Evolutionary conservation across 108 stramenopile genomes (phyloP).

Genomic region (Nitzschia sp.): DNA sequence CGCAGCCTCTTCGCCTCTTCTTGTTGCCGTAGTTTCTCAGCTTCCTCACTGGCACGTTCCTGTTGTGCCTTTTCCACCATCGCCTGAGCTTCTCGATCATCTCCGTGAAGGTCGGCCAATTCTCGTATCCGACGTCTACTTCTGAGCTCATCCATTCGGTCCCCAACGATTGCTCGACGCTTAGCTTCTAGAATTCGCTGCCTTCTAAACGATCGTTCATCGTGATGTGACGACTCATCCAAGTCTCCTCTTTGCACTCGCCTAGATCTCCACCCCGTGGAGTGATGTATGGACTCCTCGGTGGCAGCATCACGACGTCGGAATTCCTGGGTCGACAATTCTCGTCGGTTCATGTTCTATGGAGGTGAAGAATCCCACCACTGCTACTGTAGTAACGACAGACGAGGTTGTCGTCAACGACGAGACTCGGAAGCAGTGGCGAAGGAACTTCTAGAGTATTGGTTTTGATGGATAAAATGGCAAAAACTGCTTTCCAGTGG

Average conservation of each 20-base stretch:
- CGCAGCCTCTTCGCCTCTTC: neutral
- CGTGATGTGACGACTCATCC: too few species aligned
- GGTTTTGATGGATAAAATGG: too few species aligned
- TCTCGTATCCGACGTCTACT: neutral
- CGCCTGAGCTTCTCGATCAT: too few species aligned
- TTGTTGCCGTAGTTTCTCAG: neutral
- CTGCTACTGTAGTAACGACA: too few species aligned
- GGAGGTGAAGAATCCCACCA: neutral
- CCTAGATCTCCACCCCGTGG: neutral
- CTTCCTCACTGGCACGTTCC: neutral
- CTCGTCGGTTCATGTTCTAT: slow-evolving; percentile 9
- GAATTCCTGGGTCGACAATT: slow-evolving; percentile 6
- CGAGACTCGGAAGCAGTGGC: too few species aligned
- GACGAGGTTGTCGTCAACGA: too few species aligned
- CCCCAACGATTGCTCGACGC: neutral
- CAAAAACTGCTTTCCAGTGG: too few species aligned
- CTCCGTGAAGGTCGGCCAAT: neutral
- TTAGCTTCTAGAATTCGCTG: slow-evolving; percentile 3
- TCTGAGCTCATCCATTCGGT: neutral
- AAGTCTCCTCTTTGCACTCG: neutral
- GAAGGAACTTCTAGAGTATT: too few species aligned
- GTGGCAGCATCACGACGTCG: neutral
- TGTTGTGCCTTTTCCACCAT: neutral
- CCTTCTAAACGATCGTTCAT: neutral
- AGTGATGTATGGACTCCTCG: neutral